phyloP scores from a whole-genome alignment of 2,329 filamentous ascomycete genomes.

The Epichloe coenophiala region DNA sequence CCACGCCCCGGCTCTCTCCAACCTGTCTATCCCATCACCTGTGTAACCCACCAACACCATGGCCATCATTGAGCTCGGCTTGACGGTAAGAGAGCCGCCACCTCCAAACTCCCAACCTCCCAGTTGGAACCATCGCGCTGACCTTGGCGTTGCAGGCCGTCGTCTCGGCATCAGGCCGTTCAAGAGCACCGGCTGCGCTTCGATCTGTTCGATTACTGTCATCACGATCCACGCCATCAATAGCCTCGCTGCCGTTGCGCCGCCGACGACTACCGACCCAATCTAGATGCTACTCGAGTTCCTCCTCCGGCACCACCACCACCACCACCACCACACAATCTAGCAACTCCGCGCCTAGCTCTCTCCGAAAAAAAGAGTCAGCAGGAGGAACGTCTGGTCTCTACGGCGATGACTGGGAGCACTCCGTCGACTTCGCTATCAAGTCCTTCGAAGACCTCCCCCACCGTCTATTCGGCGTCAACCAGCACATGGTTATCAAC shows the following conservation, averaged over 20 bases:
- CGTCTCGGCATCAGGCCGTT: conserved; percentile 7
- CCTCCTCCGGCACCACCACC: conserved; percentile 1
- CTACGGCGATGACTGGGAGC: conserved; percentile 30
- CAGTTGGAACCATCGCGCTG: background rate
- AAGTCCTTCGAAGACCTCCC: conserved; percentile 30
- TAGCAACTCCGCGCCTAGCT: conserved; percentile 6
- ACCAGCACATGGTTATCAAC: conserved; percentile 93
- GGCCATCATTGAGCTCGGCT: conserved; percentile 6
- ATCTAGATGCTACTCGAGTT: conserved; percentile 4
- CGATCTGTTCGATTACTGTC: conserved; percentile 7
- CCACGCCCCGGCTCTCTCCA: background rate
- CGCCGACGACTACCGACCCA: background rate
- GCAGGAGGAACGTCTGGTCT: conserved; percentile 20
- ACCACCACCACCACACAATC: conserved; percentile 1
- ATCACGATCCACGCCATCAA: conserved; percentile 3
- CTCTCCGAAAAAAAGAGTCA: conserved; percentile 11
- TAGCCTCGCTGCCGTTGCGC: conserved; percentile 4
- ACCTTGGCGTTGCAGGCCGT: background rate
- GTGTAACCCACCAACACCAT: background rate
- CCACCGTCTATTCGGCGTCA: conserved; percentile 63
- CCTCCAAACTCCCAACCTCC: background rate
- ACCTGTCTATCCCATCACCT: too few species aligned
- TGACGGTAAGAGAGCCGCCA: conserved; percentile 1
- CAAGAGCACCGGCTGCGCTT: conserved; percentile 10
- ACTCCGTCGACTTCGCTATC: conserved; percentile 27